Evolutionary conservation across 108 stramenopile genomes (phyloP).

Genomic region (Hondaea fermentalgiana): DNA sequence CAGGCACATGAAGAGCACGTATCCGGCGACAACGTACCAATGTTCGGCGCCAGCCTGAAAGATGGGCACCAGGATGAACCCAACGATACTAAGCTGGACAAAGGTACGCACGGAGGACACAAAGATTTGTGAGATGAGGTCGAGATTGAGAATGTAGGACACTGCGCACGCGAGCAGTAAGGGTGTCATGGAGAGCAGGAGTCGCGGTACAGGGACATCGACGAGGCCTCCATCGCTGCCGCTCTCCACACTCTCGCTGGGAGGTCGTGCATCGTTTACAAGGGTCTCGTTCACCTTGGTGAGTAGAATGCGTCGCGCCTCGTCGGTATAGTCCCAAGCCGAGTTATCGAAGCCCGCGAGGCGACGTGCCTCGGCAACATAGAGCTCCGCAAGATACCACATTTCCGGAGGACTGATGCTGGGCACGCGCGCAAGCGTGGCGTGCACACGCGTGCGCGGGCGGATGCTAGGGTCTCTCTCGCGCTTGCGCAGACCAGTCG

Average conservation of each 20-base stretch:
- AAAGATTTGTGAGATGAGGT: slow-evolving; percentile 27
- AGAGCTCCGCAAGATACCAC: not conserved
- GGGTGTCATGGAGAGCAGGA: not conserved
- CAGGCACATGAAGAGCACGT: slow-evolving; percentile 58
- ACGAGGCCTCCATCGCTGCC: not conserved
- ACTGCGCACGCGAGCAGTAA: not conserved
- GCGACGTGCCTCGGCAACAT: not conserved
- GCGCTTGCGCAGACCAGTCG: too few species aligned
- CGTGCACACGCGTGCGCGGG: too few species aligned
- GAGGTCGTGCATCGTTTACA: not conserved
- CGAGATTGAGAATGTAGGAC: not conserved
- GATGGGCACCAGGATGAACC: slow-evolving; percentile 65
- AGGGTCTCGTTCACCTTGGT: not conserved
- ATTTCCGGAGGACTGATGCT: not conserved
- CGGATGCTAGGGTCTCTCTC: too few species aligned
- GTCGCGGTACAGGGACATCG: not conserved
- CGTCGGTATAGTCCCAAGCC: not conserved
- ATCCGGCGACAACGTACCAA: slow-evolving; percentile 28
- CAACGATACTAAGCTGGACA: slow-evolving; percentile 62
- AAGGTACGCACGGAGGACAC: slow-evolving; percentile 44
- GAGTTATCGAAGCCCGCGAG: not conserved
- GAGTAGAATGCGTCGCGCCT: not conserved
- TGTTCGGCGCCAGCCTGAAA: slow-evolving; percentile 49
- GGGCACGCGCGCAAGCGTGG: too few species aligned
- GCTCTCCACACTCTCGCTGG: not conserved